Evolutionary conservation across 2,329 filamentous ascomycete genomes (phyloP).

Genomic region (Calonectria leucothoes): DNA sequence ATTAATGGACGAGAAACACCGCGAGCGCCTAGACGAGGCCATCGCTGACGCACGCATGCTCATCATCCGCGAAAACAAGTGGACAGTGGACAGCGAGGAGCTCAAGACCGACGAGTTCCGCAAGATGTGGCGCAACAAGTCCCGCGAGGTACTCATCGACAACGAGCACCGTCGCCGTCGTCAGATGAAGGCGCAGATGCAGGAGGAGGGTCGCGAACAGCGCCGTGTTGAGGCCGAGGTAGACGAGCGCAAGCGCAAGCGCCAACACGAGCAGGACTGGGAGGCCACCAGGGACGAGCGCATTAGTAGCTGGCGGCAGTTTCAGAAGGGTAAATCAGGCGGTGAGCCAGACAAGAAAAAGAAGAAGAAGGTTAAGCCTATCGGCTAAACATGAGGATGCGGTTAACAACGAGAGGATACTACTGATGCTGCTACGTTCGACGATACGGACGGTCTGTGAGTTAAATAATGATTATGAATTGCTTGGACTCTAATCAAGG

Average conservation of each 20-base stretch:
- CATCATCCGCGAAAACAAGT: constrained; percentile 93
- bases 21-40: constrained; percentile 87
- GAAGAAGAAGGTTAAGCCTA: constrained; percentile 78
- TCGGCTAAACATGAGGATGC: constrained; percentile 55
- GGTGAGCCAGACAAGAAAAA: constrained; percentile 67
- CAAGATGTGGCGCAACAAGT: constrained; percentile 89
- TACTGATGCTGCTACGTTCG: constrained; percentile 25
- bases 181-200: constrained; percentile 93
- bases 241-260: constrained; percentile 83
- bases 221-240: constrained; percentile 86
- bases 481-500: constrained; percentile 46
- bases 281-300: constrained; percentile 90
- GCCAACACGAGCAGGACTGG: constrained; percentile 95
- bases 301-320: constrained; percentile 94
- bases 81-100: constrained; percentile 89
- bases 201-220: constrained; percentile 94
- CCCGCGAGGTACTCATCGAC: constrained; percentile 89
- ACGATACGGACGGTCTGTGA: constrained; percentile 43
- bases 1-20: constrained; percentile 94
- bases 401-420: constrained; percentile 3
- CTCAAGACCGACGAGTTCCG: constrained; percentile 86
- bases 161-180: constrained; percentile 87
- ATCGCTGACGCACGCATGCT: constrained; percentile 97
- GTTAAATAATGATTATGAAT: constrained; percentile 44
- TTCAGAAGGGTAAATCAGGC: constrained; percentile 78